Percentiles rank a stretch among this genome's conserved stretches.
phyloP scores from a whole-genome alignment of 2,329 filamentous ascomycete species.

The Emericellopsis cladophorae region DNA sequence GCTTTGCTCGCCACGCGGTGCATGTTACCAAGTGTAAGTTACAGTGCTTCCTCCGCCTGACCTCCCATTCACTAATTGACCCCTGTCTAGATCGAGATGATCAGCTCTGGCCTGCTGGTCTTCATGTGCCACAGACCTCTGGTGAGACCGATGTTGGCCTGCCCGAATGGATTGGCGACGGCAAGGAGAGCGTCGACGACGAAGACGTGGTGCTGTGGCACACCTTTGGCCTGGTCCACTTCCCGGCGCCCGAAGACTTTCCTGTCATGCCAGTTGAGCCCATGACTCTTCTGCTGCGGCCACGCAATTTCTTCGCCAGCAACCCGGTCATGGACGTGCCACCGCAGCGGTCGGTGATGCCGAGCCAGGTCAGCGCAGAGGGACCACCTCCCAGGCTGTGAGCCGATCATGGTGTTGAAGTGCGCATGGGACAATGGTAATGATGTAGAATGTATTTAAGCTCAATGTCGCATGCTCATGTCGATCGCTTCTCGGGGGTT shows the following conservation, averaged over 20 bases:
- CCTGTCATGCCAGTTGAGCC: constrained; percentile 55
- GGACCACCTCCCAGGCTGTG: too few relatives aligned
- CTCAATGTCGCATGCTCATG: too few relatives aligned
- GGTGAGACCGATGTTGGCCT: constrained; percentile 65
- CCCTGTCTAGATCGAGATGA: constrained; percentile 53
- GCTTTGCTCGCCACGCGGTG: constrained; percentile 75
- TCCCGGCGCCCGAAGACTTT: constrained; percentile 54
- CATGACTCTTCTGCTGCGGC: constrained; percentile 30
- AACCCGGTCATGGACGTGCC: constrained; percentile 34
- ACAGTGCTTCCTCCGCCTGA: not conserved
- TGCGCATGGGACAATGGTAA: too few relatives aligned
- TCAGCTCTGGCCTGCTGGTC: constrained; percentile 73
- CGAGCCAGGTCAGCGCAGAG: too few relatives aligned
- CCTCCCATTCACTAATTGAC: not conserved
- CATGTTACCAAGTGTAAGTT: constrained; percentile 77
- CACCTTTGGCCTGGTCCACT: constrained; percentile 48
- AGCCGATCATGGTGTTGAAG: too few relatives aligned
- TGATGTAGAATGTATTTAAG: too few relatives aligned
- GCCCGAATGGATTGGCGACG: constrained; percentile 53
- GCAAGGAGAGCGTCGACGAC: constrained; percentile 47
- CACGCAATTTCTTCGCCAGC: constrained; percentile 33
- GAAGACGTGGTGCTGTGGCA: constrained; percentile 45
- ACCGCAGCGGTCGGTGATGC: too few relatives aligned
- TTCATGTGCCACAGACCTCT: constrained; percentile 78
- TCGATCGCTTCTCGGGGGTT: too few relatives aligned